Evolutionary conservation across 1,139 yeast species (phyloP).

Genomic region (Kodamaea plutei): DNA sequence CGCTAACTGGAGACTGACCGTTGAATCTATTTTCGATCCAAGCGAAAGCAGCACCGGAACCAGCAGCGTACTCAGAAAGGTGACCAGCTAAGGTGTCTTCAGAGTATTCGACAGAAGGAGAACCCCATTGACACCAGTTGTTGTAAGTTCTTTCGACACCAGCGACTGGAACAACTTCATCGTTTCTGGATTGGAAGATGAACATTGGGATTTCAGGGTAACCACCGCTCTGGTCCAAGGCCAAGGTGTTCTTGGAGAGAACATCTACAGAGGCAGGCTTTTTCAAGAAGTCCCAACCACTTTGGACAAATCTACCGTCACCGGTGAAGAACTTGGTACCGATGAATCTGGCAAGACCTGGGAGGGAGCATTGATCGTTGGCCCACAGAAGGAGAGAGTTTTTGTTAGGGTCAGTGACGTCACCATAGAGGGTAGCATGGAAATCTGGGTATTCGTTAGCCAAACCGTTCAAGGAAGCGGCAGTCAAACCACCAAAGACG

Average conservation of each 20-base stretch:
- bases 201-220: slow-evolving; percentile 32
- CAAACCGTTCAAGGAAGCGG: slow-evolving; percentile 25
- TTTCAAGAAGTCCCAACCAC: slow-evolving; percentile 18
- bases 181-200: slow-evolving; percentile 29
- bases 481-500: slow-evolving; percentile 23
- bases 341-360: slow-evolving; percentile 9
- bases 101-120: slow-evolving; percentile 7
- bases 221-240: slow-evolving; percentile 17
- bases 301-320: slow-evolving; percentile 9
- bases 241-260: slow-evolving; percentile 17
- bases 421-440: slow-evolving; percentile 1
- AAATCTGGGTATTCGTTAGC: slow-evolving; percentile 23
- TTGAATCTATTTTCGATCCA: slow-evolving; percentile 16
- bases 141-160: slow-evolving; percentile 23
- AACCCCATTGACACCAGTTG: slow-evolving; percentile 30
- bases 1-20: slow-evolving; percentile 14
- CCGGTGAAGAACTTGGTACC: slow-evolving; percentile 17
- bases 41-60: slow-evolving; percentile 16
- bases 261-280: slow-evolving; percentile 12
- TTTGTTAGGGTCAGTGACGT: slow-evolving; percentile 1
- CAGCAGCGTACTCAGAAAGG: slow-evolving; percentile 13
- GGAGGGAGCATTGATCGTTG: slow-evolving; percentile 4
- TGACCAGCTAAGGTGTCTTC: slow-evolving; percentile 10
- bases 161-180: slow-evolving; percentile 25
- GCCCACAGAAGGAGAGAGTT: not conserved